Base-by-base conservation (phyloP, 1,284 basidiomycete species). In the Stygiomarasmius scandens region DNA sequence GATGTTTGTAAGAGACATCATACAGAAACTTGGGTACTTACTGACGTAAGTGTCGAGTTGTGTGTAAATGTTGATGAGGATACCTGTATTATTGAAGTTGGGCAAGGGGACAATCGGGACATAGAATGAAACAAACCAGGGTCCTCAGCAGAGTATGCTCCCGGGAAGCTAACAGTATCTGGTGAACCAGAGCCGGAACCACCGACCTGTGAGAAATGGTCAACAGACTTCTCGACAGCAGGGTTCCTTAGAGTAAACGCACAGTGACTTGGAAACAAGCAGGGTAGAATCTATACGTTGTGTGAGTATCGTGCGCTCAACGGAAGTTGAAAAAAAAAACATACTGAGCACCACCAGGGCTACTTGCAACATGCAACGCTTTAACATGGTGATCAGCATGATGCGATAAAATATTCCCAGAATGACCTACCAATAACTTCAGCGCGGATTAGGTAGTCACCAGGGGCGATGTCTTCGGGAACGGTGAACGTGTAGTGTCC, bases 401-500 rank as follows among this genome's bases (percentile, higher is more conserved):
- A 50, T 32, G 34, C 4, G 38, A 48, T 32, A 46, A 20, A 55
- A 24, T 16, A 38, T 52, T 19, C 20, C 11, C n/a, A 29, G 19
- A 34, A 24, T 11, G 23, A 65, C 74, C 49, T 51, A 76, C 77
- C 81, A 63, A 82, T 80, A 49, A 79, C 80, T 65, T 83, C 80
- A 20, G 80, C 78, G 47, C 80, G 79, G 53, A 83, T 69, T 46
- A 82, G 71, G 65, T 82, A 82, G 66, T 82, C 74, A 27, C 81
- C 80, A 43, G 79, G 76, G 3, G 74, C 76, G 58, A 82, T 74
- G 23, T 51, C 43, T 53, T 72, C 71, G 3, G 81, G 81, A 24
- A 82, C 70, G 50, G 72, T 79, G 71, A 82, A 80, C 1, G 77
- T 78, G 63, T 71, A 80, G 65, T 82, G 78, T 14, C 81, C 81